Conservation (phyloP, 2,329 filamentous ascomycete species). For the Magnaporthales sp. region DNA sequence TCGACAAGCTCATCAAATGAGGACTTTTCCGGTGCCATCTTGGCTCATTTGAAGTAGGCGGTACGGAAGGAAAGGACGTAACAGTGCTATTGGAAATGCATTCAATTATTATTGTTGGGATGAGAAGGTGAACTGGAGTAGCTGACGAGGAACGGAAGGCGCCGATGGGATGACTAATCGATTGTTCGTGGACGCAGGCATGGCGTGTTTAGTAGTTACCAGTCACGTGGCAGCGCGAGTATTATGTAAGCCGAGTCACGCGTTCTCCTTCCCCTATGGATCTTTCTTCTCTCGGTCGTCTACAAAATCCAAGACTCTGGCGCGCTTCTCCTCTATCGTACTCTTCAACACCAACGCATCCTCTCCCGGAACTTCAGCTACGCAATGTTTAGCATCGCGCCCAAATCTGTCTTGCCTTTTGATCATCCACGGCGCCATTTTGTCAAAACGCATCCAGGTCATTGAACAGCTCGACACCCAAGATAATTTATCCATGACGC, state of each 20-base stretch:
- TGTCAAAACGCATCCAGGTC: background rate
- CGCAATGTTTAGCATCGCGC: slow-evolving; percentile 16
- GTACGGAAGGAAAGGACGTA: no score
- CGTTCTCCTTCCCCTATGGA: background rate
- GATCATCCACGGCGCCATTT: background rate
- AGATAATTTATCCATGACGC: background rate
- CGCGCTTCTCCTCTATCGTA: slow-evolving; percentile 7
- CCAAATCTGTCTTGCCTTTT: slow-evolving; percentile 4
- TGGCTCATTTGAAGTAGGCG: background rate
- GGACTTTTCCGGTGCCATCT: background rate
- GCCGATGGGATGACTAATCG: background rate
- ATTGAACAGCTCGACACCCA: background rate
- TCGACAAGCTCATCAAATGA: slow-evolving; percentile 18
- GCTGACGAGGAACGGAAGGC: background rate
- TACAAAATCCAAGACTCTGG: background rate
- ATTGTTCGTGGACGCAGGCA: background rate
- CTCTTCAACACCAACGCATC: slow-evolving; percentile 6
- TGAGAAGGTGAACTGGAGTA: background rate
- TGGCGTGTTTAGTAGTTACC: background rate
- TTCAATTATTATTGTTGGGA: no score
- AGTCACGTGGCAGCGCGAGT: background rate
- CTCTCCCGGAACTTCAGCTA: slow-evolving; percentile 7
- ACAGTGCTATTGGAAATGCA: no score
- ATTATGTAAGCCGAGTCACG: background rate
- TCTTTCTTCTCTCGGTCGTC: background rate